Evolutionary conservation across 1,284 basidiomycete genomes (phyloP).

Genomic region (Calocybe gambosa): DNA sequence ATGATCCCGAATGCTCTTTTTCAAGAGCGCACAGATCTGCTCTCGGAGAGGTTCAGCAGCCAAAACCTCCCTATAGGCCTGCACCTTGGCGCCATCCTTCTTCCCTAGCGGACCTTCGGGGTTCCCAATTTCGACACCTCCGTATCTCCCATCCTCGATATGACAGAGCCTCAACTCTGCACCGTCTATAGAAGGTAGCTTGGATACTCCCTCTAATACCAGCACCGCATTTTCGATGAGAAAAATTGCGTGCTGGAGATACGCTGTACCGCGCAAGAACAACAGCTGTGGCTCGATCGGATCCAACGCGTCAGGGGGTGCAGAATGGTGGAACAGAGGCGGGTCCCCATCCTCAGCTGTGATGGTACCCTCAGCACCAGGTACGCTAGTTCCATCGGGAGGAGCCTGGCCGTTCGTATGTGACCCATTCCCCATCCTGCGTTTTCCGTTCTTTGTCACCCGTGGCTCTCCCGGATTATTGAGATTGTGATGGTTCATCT

Average conservation of each 20-base stretch:
- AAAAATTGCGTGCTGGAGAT: conserved; percentile 68
- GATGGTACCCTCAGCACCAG: conserved; percentile 30
- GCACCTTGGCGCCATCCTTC: conserved; percentile 48
- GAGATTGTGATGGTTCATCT: conserved; percentile 42
- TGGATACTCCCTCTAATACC: conserved; percentile 59
- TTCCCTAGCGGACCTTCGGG: conserved; percentile 67
- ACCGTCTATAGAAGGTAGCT: conserved; percentile 50
- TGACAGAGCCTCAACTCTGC: conserved; percentile 69
- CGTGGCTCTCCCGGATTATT: conserved; percentile 32
- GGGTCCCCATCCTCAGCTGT: conserved; percentile 43
- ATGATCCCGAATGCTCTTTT: conserved; percentile 72
- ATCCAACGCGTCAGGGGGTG: conserved; percentile 66
- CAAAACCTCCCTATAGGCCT: conserved; percentile 55
- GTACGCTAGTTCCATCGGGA: conserved; percentile 51
- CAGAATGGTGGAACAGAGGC: conserved; percentile 55
- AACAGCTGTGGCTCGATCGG: conserved; percentile 77
- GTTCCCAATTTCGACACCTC: conserved; percentile 72
- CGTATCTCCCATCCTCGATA: conserved; percentile 63
- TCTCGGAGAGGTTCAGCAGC: conserved; percentile 48
- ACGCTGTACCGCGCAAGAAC: conserved; percentile 73
- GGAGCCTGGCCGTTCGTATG: conserved; percentile 56
- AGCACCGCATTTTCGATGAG: conserved; percentile 67
- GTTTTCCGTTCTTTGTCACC: conserved; percentile 41
- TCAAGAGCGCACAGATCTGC: conserved; percentile 49
- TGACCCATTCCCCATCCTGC: conserved; percentile 35